A percentile compares a stretch with the other conserved stretches of the same genome.
Evolutionary conservation across 2,329 filamentous ascomycete genomes (phyloP).

Genomic region (Alternaria conjuncta): DNA sequence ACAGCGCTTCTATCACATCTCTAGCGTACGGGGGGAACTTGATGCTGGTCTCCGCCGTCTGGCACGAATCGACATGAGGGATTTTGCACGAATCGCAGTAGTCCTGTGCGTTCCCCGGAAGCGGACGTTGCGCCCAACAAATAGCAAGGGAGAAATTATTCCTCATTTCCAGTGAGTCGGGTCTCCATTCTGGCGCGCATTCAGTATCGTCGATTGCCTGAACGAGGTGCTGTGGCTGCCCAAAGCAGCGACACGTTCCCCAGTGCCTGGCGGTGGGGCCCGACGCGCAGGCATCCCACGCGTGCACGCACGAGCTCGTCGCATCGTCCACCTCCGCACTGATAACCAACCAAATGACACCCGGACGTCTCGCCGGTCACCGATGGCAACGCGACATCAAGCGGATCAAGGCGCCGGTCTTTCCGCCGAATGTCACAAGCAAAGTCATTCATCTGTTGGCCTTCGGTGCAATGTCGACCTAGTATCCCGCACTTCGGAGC

Average conservation of each 20-base stretch:
- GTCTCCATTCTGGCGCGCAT: slow-evolving; percentile 17
- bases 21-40: slow-evolving; percentile 43
- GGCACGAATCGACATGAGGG: slow-evolving; percentile 23
- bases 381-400: slow-evolving; percentile 11
- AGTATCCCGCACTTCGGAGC: slow-evolving; percentile 11
- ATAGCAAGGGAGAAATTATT: slow-evolving; percentile 5
- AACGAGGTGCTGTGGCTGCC: slow-evolving; percentile 5
- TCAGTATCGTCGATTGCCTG: slow-evolving; percentile 18
- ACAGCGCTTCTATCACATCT: slow-evolving; percentile 15
- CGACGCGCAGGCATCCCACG: slow-evolving; percentile 11
- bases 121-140: slow-evolving; percentile 13
- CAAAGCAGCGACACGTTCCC: slow-evolving; percentile 19
- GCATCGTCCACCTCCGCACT: slow-evolving; percentile 13
- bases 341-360: slow-evolving; percentile 9
- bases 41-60: slow-evolving; percentile 27
- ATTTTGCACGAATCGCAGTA: slow-evolving; percentile 20
- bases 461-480: slow-evolving; percentile 9
- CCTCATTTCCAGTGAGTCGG: slow-evolving; percentile 21
- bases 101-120: slow-evolving; percentile 15
- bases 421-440: slow-evolving; percentile 8
- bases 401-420: slow-evolving; percentile 8
- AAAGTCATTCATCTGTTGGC: slow-evolving; percentile 4
- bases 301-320: slow-evolving; percentile 14
- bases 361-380: slow-evolving; percentile 12
- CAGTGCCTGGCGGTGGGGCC: slow-evolving; percentile 16